Conservation (phyloP, 306 rosid species). For the Vigna angularis region DNA sequence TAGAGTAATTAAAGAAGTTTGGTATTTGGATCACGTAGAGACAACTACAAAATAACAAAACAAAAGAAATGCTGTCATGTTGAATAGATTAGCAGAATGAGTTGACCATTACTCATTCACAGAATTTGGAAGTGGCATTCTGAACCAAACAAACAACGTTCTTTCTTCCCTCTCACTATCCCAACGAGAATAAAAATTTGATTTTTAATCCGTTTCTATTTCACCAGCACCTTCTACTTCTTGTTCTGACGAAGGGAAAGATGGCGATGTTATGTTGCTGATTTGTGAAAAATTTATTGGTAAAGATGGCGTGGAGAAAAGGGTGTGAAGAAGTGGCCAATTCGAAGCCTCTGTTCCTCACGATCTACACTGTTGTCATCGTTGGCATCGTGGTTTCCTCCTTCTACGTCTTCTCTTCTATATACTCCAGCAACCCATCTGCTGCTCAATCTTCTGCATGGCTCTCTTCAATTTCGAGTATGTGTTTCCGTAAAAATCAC, state of each 20-base stretch:
- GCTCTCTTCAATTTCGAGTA: constrained; percentile 57
- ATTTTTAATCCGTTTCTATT: neutral
- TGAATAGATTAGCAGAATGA: neutral
- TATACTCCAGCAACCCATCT: constrained; percentile 57
- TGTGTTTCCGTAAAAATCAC: constrained; percentile 2
- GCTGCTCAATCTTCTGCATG: constrained; percentile 48
- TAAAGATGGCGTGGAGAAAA: constrained; percentile 54
- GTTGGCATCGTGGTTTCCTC: constrained; percentile 69
- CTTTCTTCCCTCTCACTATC: neutral
- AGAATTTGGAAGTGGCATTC: neutral
- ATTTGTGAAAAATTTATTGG: constrained; percentile 19
- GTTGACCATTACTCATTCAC: constrained; percentile 30
- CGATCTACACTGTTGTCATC: constrained; percentile 66
- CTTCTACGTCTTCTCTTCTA: constrained; percentile 73
- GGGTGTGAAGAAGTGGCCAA: constrained; percentile 57
- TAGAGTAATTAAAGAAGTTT: neutral
- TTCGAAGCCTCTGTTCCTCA: constrained; percentile 66
- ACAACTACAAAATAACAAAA: neutral
- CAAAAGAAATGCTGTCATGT: neutral
- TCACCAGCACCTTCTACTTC: neutral
- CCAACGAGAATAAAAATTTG: neutral
- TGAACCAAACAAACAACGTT: neutral
- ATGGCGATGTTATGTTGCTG: neutral
- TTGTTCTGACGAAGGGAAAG: neutral
- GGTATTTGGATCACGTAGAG: neutral